Percentiles rank a stretch among this genome's conserved stretches.
Evolutionary conservation across 2,329 filamentous ascomycete genomes (phyloP).

Genomic region (Samsoniella hepiali): DNA sequence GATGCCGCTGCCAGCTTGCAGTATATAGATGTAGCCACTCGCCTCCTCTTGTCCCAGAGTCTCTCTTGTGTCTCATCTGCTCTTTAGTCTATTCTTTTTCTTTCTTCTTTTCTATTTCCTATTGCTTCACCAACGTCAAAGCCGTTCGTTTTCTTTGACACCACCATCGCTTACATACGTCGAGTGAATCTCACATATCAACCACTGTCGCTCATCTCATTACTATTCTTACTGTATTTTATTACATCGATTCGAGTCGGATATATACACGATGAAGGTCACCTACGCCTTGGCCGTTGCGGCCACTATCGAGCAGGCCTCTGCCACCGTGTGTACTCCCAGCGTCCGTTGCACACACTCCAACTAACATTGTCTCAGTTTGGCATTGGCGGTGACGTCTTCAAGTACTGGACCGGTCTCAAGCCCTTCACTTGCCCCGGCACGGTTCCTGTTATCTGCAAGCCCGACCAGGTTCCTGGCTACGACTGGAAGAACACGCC

Average conservation of each 20-base stretch:
- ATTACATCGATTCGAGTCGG: slow-evolving; percentile 5
- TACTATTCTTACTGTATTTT: slow-evolving; percentile 23
- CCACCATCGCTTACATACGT: slow-evolving; percentile 26
- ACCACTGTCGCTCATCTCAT: slow-evolving; percentile 18
- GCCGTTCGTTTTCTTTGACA: slow-evolving; percentile 56
- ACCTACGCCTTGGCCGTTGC: slow-evolving; percentile 47
- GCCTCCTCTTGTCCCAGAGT: background rate
- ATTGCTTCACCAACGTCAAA: slow-evolving; percentile 36
- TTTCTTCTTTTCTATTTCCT: slow-evolving; percentile 15
- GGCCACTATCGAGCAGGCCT: slow-evolving; percentile 48
- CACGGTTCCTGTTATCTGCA: slow-evolving; percentile 77
- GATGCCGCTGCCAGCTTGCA: background rate
- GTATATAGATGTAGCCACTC: slow-evolving; percentile 20
- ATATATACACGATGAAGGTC: slow-evolving; percentile 49
- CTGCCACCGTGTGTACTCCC: slow-evolving; percentile 41
- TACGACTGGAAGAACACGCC: slow-evolving; percentile 68
- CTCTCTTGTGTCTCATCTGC: slow-evolving; percentile 12
- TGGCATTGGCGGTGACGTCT: slow-evolving; percentile 19
- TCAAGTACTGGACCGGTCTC: slow-evolving; percentile 29
- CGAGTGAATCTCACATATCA: slow-evolving; percentile 3
- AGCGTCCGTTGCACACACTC: background rate
- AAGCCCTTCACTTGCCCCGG: slow-evolving; percentile 61
- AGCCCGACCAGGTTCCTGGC: slow-evolving; percentile 62
- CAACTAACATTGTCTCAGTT: slow-evolving; percentile 21
- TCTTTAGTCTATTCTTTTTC: slow-evolving; percentile 14